Evolutionary conservation across 306 rosid species (phyloP).

Genomic region (Aeschynomene evenia): DNA sequence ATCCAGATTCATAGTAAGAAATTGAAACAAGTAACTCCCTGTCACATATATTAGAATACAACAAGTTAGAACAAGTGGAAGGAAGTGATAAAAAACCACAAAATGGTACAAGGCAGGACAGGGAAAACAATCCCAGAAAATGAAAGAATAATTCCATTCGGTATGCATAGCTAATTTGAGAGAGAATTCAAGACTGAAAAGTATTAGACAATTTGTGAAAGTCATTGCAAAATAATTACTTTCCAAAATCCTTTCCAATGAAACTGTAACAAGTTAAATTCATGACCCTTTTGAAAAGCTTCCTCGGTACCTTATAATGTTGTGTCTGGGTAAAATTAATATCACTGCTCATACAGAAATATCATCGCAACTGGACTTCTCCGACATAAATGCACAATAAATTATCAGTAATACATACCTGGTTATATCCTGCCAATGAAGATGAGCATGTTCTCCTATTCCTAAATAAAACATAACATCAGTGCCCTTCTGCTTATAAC

Average conservation of each 20-base stretch:
- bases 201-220: neutral
- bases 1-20: slow-evolving; percentile 83
- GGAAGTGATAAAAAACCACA: neutral
- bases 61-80: slow-evolving; percentile 18
- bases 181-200: neutral
- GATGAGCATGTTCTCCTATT: slow-evolving; percentile 78
- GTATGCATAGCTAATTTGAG: neutral
- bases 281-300: neutral
- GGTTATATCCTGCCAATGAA: slow-evolving; percentile 81
- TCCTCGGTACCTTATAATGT: neutral
- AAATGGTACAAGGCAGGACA: neutral
- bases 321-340: neutral
- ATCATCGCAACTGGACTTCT: neutral
- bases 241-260: neutral
- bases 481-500: slow-evolving; percentile 87
- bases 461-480: slow-evolving; percentile 55
- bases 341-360: neutral
- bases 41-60: slow-evolving; percentile 31
- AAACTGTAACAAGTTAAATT: neutral
- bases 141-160: neutral
- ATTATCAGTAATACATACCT: slow-evolving; percentile 46
- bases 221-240: neutral
- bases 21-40: slow-evolving; percentile 91
- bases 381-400: neutral
- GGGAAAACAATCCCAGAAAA: slow-evolving; percentile 2